Percentiles rank a stretch among this genome's conserved stretches.
These are phyloP conservation scores for Penicillium griseofulvum DNA, from an alignment of 2,329 filamentous ascomycete genomes.

Conservation along the genomic window DNA sequence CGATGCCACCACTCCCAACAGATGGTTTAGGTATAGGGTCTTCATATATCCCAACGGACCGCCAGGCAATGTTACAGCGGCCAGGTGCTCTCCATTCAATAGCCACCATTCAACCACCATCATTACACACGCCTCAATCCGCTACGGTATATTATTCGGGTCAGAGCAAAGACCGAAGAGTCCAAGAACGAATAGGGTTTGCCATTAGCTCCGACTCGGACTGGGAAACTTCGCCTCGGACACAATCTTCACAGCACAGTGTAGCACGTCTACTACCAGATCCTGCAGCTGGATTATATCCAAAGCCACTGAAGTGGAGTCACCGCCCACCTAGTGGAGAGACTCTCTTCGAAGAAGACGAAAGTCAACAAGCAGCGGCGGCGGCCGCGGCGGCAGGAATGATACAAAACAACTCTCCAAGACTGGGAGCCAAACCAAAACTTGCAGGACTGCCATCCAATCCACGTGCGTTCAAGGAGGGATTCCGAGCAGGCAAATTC, in stretches of 20 bases:
- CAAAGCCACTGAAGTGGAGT: slow-evolving; percentile 38
- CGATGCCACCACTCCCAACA: slow-evolving; percentile 24
- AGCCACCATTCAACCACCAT: slow-evolving; percentile 15
- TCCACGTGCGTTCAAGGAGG: slow-evolving; percentile 36
- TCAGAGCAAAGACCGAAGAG: background rate
- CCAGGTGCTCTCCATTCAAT: slow-evolving; percentile 9
- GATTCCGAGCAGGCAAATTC: slow-evolving; percentile 15
- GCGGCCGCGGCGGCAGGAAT: background rate
- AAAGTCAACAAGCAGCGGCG: slow-evolving; percentile 11
- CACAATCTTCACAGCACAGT: slow-evolving; percentile 36
- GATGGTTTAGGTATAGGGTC: slow-evolving; percentile 14
- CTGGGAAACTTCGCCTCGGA: slow-evolving; percentile 30
- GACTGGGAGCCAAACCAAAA: slow-evolving; percentile 7
- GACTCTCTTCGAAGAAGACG: slow-evolving; percentile 42
- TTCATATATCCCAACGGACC: slow-evolving; percentile 4
- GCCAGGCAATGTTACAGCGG: slow-evolving; percentile 20
- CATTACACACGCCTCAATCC: slow-evolving; percentile 21
- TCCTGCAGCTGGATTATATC: slow-evolving; percentile 34
- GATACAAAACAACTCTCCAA: background rate
- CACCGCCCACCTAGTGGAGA: slow-evolving; percentile 32
- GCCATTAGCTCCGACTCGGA: slow-evolving; percentile 24
- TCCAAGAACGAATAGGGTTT: slow-evolving; percentile 17
- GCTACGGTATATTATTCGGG: slow-evolving; percentile 10
- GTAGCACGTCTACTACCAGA: slow-evolving; percentile 40
- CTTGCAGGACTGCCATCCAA: slow-evolving; percentile 35